These are phyloP conservation scores for Mycena indigotica DNA, from an alignment of 768 basidiomycete species.

Conservation along the genomic window DNA sequence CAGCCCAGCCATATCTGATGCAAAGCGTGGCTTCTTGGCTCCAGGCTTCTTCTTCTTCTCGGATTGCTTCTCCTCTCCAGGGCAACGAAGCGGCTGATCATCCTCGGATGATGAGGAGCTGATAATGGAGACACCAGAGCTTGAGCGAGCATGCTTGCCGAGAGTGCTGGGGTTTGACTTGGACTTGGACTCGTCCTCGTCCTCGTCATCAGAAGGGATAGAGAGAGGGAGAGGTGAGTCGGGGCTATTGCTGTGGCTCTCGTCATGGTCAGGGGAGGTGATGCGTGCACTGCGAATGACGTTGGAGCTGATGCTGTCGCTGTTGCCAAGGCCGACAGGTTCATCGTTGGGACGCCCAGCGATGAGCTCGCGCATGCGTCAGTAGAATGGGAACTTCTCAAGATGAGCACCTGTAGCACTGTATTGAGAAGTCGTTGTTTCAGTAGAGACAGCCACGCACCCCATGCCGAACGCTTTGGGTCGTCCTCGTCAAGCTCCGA, in stretches of 20 bases:
- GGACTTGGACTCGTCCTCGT: not conserved
- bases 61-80: too few relatives aligned
- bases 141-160: not conserved
- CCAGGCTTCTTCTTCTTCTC: not conserved
- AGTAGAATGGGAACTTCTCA: not conserved
- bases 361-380: not conserved
- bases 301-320: not conserved
- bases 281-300: not conserved
- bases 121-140: not conserved
- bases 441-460: not conserved
- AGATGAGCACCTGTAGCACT: not conserved
- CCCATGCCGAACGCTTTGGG: constrained; percentile 1
- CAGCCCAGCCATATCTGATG: not conserved
- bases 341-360: not conserved
- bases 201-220: not conserved
- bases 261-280: not conserved
- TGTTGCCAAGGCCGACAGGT: constrained; percentile 1
- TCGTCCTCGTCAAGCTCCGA: not conserved
- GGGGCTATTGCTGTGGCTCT: not conserved
- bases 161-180: not conserved
- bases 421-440: not conserved
- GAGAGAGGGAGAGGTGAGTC: not conserved
- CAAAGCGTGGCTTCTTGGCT: not conserved
- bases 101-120: not conserved
- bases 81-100: not conserved